Conservation (phyloP, 306 rosid genomes). For the Vicia villosa region DNA sequence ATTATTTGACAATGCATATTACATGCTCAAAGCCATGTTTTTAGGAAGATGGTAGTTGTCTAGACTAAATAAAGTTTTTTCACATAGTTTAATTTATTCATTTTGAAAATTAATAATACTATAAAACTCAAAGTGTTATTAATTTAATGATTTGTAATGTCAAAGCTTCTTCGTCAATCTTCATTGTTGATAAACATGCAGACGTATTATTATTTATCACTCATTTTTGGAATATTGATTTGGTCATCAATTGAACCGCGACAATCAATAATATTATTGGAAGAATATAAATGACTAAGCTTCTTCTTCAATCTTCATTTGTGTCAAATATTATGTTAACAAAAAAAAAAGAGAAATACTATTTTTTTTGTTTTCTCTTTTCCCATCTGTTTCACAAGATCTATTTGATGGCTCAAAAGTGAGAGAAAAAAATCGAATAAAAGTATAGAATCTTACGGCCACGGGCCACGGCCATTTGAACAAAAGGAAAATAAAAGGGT, state of each 20-base stretch:
- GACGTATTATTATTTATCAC: neutral
- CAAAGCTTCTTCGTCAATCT: neutral
- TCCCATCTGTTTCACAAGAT: neutral
- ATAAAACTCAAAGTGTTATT: too few species aligned
- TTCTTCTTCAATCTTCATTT: neutral
- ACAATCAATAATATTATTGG: neutral
- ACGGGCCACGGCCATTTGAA: neutral
- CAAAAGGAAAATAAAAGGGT: conserved; percentile 21
- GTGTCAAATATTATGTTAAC: neutral
- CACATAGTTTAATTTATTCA: too few species aligned
- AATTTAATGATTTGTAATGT: too few species aligned
- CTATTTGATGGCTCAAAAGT: neutral
- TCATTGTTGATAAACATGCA: neutral
- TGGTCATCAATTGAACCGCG: neutral
- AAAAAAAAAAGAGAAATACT: neutral
- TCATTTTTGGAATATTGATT: too few species aligned
- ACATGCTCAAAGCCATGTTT: too few species aligned
- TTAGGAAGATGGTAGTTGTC: too few species aligned
- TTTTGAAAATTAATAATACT: too few species aligned
- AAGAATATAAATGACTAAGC: conserved; percentile 10
- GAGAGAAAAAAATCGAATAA: conserved; percentile 28
- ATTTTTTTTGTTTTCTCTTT: neutral
- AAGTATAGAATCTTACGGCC: conserved; percentile 7
- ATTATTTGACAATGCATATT: too few species aligned
- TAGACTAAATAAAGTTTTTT: too few species aligned